A percentile compares a stretch with the other conserved stretches of the same genome.
Conservation (phyloP, 2,329 filamentous ascomycete genomes). For the Penicillium sp. region DNA sequence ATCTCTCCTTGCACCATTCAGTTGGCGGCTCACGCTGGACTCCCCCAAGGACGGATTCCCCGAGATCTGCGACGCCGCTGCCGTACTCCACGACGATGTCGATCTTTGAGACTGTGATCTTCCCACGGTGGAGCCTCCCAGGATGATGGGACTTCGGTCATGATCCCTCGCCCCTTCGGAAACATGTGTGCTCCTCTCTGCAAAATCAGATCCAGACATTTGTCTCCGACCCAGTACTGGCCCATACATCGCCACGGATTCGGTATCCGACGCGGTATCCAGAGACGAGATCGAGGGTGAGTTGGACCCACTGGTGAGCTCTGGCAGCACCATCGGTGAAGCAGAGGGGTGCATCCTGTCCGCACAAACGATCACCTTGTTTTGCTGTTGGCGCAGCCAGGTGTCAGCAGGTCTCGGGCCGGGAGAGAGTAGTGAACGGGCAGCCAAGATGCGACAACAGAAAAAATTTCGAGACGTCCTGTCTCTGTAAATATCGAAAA, state of each 20-base stretch:
- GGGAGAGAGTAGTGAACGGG: background rate
- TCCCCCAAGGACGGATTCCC: constrained; percentile 3
- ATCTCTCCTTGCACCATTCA: background rate
- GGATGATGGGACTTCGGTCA: constrained; percentile 6
- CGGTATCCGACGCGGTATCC: constrained; percentile 17
- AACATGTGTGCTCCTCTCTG: constrained; percentile 1
- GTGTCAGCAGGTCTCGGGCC: background rate
- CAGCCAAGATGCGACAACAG: background rate
- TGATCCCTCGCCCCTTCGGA: constrained; percentile 16
- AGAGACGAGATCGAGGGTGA: constrained; percentile 27
- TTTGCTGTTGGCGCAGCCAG: constrained; percentile 6
- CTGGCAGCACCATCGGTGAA: constrained; percentile 24
- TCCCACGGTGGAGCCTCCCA: background rate
- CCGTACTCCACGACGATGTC: constrained; percentile 23
- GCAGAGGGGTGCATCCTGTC: constrained; percentile 5
- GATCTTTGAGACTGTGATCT: constrained; percentile 11
- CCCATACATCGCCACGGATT: constrained; percentile 11
- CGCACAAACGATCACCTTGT: constrained; percentile 7
- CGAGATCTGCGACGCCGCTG: constrained; percentile 8
- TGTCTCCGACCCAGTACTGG: background rate
- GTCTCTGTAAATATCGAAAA: background rate
- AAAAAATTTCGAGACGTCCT: too few relatives aligned
- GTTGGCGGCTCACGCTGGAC: background rate
- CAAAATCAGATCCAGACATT: constrained; percentile 1
- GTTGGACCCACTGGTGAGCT: constrained; percentile 28